Evolutionary conservation across 768 basidiomycete genomes (phyloP).

Genomic region (Lenzites betulinus): DNA sequence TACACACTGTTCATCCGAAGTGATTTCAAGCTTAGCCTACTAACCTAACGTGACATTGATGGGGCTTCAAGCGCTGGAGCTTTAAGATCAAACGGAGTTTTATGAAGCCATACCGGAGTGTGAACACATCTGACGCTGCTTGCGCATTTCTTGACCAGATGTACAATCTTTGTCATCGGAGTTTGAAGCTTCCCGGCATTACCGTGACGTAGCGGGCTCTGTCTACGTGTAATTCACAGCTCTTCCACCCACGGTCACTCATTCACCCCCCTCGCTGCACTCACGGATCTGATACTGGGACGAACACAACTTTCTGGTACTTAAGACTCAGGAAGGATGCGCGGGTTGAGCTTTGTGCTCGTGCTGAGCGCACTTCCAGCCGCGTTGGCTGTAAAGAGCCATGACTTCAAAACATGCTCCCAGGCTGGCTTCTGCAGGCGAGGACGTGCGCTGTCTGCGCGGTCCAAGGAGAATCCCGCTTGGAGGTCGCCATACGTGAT

Average conservation of each 20-base stretch:
- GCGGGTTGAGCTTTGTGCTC: conserved; percentile 30
- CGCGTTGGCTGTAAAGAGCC: conserved; percentile 63
- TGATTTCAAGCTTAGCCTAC: too few relatives aligned
- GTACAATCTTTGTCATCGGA: too few relatives aligned
- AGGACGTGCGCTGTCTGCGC: conserved; percentile 79
- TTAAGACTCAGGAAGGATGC: conserved; percentile 2
- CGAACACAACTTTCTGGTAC: not conserved
- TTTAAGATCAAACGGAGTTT: too few relatives aligned
- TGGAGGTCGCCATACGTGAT: conserved; percentile 92
- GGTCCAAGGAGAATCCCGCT: conserved; percentile 58
- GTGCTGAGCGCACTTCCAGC: conserved; percentile 35
- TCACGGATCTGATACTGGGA: not conserved
- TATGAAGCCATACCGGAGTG: too few relatives aligned
- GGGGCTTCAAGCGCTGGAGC: too few relatives aligned
- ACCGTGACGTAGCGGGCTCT: too few relatives aligned
- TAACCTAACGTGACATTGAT: too few relatives aligned
- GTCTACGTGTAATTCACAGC: not conserved
- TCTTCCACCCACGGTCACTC: not conserved
- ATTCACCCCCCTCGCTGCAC: not conserved
- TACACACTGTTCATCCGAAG: too few relatives aligned
- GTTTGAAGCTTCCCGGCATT: not conserved
- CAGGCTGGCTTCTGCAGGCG: conserved; percentile 95
- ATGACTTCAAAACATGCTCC: conserved; percentile 94
- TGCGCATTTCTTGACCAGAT: too few relatives aligned
- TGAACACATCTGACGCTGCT: too few relatives aligned